Conservation (phyloP, 116 monocot species). For the Phalaenopsis hybrid region DNA sequence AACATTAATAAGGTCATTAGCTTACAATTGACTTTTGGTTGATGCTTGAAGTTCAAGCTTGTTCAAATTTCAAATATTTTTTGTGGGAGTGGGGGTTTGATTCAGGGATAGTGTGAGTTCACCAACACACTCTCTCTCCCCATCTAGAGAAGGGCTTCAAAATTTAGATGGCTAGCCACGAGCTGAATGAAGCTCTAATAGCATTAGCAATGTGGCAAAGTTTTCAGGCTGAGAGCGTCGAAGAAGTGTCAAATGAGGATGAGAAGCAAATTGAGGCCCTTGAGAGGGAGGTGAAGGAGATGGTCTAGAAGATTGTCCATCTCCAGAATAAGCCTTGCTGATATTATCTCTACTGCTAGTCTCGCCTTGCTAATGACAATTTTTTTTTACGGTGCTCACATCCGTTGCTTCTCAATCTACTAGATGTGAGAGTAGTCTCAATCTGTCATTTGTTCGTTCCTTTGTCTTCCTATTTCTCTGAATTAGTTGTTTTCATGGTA, state of each 20-base stretch:
- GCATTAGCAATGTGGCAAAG: neutral
- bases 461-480: neutral
- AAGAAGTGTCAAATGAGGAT: neutral
- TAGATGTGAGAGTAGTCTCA: neutral
- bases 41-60: too few species aligned
- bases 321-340: conserved; percentile 15
- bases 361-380: conserved; percentile 20
- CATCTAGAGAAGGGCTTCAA: neutral
- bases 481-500: neutral
- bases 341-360: conserved; percentile 16
- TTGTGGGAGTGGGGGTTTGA: too few species aligned
- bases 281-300: conserved; percentile 37
- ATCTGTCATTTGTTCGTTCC: conserved; percentile 1
- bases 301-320: conserved; percentile 30
- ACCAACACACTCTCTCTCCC: neutral
- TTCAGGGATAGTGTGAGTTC: too few species aligned
- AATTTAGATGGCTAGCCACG: neutral
- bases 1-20: too few species aligned
- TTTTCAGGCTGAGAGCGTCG: neutral
- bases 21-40: too few species aligned
- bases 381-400: neutral
- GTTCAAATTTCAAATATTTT: too few species aligned
- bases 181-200: conserved; percentile 17
- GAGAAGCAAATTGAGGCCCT: conserved; percentile 29
- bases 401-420: neutral